phyloP scores from a whole-genome alignment of 192 early-diverging fungal species.

The Coemansia sp. region DNA sequence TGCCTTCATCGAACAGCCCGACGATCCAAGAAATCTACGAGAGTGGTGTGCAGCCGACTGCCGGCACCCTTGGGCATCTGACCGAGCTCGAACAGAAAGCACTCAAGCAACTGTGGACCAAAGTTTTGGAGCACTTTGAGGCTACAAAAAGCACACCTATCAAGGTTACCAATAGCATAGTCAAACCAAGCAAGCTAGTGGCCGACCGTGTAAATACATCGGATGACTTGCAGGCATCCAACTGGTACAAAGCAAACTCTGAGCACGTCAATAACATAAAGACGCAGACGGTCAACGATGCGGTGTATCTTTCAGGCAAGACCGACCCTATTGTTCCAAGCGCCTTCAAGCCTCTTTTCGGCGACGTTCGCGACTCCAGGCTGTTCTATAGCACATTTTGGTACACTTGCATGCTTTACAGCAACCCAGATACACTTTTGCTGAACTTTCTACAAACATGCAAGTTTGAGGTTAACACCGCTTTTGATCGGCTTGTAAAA shows the following conservation, averaged over 20 bases:
- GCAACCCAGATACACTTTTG: slow-evolving; percentile 64
- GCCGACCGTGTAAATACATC: slow-evolving; percentile 1
- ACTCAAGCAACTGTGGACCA: slow-evolving; percentile 37
- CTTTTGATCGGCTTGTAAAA: slow-evolving; percentile 60
- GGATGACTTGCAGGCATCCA: slow-evolving; percentile 5
- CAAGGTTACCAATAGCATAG: slow-evolving; percentile 16
- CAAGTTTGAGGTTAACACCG: slow-evolving; percentile 71
- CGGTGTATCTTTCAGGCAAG: slow-evolving; percentile 30
- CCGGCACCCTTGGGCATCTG: slow-evolving; percentile 24
- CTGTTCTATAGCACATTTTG: slow-evolving; percentile 32
- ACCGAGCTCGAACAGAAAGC: slow-evolving; percentile 17
- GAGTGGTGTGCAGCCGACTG: slow-evolving; percentile 4
- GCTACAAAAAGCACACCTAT: slow-evolving; percentile 18
- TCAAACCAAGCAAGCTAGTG: not conserved
- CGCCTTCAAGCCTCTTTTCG: slow-evolving; percentile 32
- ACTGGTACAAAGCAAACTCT: slow-evolving; percentile 35
- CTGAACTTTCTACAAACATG: slow-evolving; percentile 73
- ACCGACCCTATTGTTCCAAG: slow-evolving; percentile 12
- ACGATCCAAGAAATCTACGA: slow-evolving; percentile 21
- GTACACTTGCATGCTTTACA: slow-evolving; percentile 26
- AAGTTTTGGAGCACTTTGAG: slow-evolving; percentile 23
- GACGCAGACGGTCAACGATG: slow-evolving; percentile 26
- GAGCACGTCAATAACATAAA: slow-evolving; percentile 5
- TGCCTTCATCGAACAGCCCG: slow-evolving; percentile 10
- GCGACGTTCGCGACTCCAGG: slow-evolving; percentile 8